Conservation (phyloP, 2,329 filamentous ascomycete species). For the Exophiala dermatitidis region DNA sequence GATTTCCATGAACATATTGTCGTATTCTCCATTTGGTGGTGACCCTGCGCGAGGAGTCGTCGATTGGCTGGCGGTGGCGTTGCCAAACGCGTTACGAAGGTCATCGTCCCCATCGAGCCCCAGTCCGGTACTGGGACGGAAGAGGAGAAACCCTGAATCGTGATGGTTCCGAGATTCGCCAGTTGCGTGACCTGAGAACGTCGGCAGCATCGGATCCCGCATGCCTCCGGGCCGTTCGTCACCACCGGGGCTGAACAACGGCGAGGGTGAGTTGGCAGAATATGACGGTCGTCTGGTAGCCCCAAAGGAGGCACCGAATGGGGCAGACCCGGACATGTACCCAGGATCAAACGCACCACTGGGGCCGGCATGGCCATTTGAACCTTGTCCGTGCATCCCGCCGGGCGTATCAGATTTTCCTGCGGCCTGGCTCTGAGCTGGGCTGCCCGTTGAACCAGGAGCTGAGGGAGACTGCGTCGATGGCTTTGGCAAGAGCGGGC, state of each 20-base stretch:
- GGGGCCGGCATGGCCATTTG: conserved; percentile 31
- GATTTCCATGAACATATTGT: conserved; percentile 42
- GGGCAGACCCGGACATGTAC: conserved; percentile 9
- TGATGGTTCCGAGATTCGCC: conserved; percentile 26
- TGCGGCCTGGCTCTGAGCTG: conserved; percentile 26
- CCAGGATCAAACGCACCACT: conserved; percentile 14
- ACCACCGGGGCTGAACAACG: conserved; percentile 38
- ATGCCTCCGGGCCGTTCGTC: conserved; percentile 17
- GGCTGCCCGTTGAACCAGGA: conserved; percentile 26
- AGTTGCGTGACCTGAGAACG: conserved; percentile 9
- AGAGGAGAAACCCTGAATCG: conserved; percentile 29
- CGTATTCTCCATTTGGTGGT: conserved; percentile 26
- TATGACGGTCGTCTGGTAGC: conserved; percentile 30
- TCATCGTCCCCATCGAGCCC: conserved; percentile 28
- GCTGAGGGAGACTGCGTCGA: conserved; percentile 26
- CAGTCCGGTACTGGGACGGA: conserved; percentile 19
- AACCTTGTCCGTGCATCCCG: conserved; percentile 30
- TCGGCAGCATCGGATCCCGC: conserved; percentile 24
- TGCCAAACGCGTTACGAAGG: conserved; percentile 27
- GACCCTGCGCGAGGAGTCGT: conserved; percentile 34
- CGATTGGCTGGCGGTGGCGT: conserved; percentile 30
- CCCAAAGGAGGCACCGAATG: conserved; percentile 28
- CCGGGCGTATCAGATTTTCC: conserved; percentile 26
- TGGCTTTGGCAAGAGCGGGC: conserved; percentile 21
- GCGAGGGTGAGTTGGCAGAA: conserved; percentile 35